A percentile compares a stretch with the other conserved stretches of the same genome.
Conservation (phyloP, 2,329 filamentous ascomycete species). For the Cercospora brassicicola region DNA sequence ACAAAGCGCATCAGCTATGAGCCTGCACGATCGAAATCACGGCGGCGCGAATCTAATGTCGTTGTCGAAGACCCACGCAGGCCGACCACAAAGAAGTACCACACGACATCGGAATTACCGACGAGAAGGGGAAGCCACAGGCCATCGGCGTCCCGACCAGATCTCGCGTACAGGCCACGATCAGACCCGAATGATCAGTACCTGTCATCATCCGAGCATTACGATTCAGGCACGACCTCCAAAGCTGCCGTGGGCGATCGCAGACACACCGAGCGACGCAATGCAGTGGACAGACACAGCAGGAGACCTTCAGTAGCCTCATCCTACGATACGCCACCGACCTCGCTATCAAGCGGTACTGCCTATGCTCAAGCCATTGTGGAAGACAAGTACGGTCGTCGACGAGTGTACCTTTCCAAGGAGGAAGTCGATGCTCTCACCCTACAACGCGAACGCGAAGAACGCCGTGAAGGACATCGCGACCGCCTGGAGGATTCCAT, state of each 20-base stretch:
- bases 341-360: constrained; percentile 25
- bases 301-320: constrained; percentile 38
- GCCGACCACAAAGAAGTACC: background rate
- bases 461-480: constrained; percentile 15
- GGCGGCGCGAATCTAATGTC: constrained; percentile 10
- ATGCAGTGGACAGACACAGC: constrained; percentile 25
- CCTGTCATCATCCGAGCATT: constrained; percentile 29
- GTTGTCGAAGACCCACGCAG: constrained; percentile 4
- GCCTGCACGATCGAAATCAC: constrained; percentile 19
- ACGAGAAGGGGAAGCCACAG: background rate
- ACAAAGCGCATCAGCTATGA: constrained; percentile 7
- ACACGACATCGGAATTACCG: constrained; percentile 5
- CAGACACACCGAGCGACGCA: constrained; percentile 25
- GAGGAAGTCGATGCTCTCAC: constrained; percentile 28
- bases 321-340: constrained; percentile 36
- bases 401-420: constrained; percentile 30
- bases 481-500: constrained; percentile 13
- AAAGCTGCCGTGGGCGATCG: constrained; percentile 24
- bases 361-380: constrained; percentile 31
- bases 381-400: constrained; percentile 31
- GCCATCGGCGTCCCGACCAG: background rate
- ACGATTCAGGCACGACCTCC: constrained; percentile 32
- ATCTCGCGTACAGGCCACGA: background rate
- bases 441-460: constrained; percentile 21
- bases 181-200: constrained; percentile 7